phyloP scores from a whole-genome alignment of 768 basidiomycete genomes.

The Auriscalpium microsporum region DNA sequence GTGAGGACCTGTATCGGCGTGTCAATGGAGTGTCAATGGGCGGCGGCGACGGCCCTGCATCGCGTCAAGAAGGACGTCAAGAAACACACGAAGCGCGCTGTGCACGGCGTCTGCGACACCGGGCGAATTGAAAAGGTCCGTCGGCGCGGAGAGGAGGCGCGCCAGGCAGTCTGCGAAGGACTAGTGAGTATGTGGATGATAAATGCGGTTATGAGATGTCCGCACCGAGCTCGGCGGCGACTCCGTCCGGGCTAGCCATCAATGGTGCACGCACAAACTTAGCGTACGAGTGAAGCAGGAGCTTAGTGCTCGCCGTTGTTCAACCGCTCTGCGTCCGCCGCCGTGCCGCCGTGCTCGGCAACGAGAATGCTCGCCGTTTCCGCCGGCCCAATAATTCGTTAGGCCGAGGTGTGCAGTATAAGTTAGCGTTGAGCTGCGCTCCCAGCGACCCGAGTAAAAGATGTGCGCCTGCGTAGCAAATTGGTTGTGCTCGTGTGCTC shows the following conservation, averaged over 20 bases:
- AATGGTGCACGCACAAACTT: not conserved
- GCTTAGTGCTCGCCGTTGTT: too few relatives aligned
- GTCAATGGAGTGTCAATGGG: too few relatives aligned
- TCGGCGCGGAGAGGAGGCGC: not conserved
- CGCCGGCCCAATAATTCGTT: slow-evolving; percentile 45
- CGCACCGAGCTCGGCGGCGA: not conserved
- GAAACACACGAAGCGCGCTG: not conserved
- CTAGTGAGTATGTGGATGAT: too few relatives aligned
- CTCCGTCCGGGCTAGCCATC: not conserved
- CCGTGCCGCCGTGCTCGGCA: slow-evolving; percentile 38
- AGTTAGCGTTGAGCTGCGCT: too few relatives aligned
- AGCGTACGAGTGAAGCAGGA: not conserved
- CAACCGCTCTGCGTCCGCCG: not conserved
- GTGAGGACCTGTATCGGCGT: too few relatives aligned
- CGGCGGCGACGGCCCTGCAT: not conserved
- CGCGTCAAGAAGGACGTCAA: not conserved
- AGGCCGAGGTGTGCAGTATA: slow-evolving; percentile 21
- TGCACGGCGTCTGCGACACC: not conserved
- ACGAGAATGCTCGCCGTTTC: slow-evolving; percentile 49
- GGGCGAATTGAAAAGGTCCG: not conserved
- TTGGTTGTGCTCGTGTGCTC: too few relatives aligned
- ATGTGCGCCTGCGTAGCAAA: too few relatives aligned
- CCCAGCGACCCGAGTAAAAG: too few relatives aligned
- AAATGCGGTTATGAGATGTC: too few relatives aligned
- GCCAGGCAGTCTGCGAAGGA: not conserved